These are phyloP conservation scores for Fusarium xylarioides DNA, from an alignment of 2,329 filamentous ascomycete species.

Conservation along the genomic window DNA sequence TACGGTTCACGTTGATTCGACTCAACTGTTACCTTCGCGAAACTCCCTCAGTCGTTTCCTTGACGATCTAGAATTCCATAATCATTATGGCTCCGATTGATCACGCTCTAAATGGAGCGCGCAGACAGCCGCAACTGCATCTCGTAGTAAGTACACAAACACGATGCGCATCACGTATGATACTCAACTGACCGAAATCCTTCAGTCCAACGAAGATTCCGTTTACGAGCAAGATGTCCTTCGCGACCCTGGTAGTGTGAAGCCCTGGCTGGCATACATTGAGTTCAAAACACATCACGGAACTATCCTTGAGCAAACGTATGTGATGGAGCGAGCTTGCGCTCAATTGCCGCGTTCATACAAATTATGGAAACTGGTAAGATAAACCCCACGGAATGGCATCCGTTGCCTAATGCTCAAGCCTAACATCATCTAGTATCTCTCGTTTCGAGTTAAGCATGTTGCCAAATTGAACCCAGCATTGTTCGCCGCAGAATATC, in stretches of 20 bases:
- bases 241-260: slow-evolving; percentile 83
- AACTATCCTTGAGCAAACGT: slow-evolving; percentile 83
- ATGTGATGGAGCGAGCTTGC: slow-evolving; percentile 89
- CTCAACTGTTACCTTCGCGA: slow-evolving; percentile 17
- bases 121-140: slow-evolving; percentile 57
- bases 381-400: background rate
- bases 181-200: slow-evolving; percentile 42
- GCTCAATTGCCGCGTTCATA: slow-evolving; percentile 90
- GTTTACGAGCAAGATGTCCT: slow-evolving; percentile 97
- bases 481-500: slow-evolving; percentile 80
- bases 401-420: background rate
- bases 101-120: slow-evolving; percentile 47
- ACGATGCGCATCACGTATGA: background rate
- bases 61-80: background rate
- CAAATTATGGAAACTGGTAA: slow-evolving; percentile 95
- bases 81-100: slow-evolving; percentile 38
- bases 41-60: background rate
- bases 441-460: slow-evolving; percentile 84
- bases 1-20: slow-evolving; percentile 32
- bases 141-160: slow-evolving; percentile 54
- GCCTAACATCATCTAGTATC: slow-evolving; percentile 66
- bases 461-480: slow-evolving; percentile 84
- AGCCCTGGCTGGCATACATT: slow-evolving; percentile 95
- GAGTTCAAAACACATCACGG: slow-evolving; percentile 91
- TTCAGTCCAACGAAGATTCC: slow-evolving; percentile 83